phyloP scores from a whole-genome alignment of 179 eudicot species.

The Nepenthes alata region DNA sequence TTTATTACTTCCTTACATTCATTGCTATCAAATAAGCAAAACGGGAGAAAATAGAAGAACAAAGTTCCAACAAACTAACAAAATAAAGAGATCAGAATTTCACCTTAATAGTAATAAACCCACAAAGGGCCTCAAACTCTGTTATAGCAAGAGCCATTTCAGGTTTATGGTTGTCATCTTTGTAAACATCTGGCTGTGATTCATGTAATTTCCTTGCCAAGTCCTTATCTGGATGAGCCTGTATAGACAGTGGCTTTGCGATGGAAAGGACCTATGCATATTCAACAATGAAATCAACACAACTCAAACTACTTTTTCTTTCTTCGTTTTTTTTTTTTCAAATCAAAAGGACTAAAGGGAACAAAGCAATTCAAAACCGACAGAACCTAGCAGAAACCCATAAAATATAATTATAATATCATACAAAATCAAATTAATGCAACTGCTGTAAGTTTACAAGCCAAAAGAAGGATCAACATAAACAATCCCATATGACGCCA shows the following conservation, averaged over 20 bases:
- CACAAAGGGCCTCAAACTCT: constrained; percentile 79
- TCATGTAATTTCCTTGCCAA: constrained; percentile 55
- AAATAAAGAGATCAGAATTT: background rate
- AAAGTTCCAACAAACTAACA: background rate
- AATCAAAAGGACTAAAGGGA: too few species aligned
- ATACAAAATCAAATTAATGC: background rate
- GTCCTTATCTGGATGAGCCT: constrained; percentile 85
- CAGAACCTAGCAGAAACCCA: background rate
- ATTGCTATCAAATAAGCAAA: background rate
- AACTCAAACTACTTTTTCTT: background rate
- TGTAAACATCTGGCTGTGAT: constrained; percentile 48
- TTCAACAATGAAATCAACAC: background rate
- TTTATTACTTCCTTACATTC: background rate
- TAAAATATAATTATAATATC: too few species aligned
- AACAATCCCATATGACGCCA: background rate
- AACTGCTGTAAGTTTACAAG: background rate
- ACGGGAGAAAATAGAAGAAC: background rate
- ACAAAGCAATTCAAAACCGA: background rate
- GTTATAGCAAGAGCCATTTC: constrained; percentile 93
- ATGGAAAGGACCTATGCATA: constrained; percentile 65
- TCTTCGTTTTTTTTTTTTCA: too few species aligned
- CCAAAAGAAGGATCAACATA: background rate
- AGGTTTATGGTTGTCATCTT: constrained; percentile 85
- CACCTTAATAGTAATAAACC: constrained; percentile 67
- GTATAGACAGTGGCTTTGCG: constrained; percentile 80